A percentile compares a stretch with the other conserved stretches of the same genome.
These are phyloP conservation scores for Globisporangium echinulatum DNA, from an alignment of 352 stramenopile species.

Conservation along the genomic window DNA sequence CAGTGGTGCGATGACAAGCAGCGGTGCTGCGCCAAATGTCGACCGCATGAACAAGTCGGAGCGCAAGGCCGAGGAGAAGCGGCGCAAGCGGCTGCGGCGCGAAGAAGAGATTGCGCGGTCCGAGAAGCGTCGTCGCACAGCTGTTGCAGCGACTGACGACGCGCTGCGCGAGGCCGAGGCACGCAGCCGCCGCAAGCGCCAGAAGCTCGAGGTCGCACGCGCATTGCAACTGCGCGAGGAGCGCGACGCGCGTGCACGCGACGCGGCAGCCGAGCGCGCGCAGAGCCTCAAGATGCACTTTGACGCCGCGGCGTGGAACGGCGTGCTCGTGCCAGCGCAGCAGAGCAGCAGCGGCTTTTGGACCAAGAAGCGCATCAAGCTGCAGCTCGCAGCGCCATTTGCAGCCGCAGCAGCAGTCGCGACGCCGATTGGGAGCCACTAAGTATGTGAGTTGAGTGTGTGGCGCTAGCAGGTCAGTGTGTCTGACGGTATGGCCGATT, in stretches of 20 bases:
- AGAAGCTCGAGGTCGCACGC: slow-evolving; percentile 64
- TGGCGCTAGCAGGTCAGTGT: too few relatives aligned
- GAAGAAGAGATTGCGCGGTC: slow-evolving; percentile 75
- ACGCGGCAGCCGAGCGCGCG: slow-evolving; percentile 37
- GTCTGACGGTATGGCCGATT: too few relatives aligned
- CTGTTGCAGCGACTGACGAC: slow-evolving; percentile 72
- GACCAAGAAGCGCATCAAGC: slow-evolving; percentile 49
- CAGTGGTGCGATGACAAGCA: neutral
- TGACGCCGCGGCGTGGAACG: slow-evolving; percentile 47
- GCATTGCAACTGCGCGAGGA: slow-evolving; percentile 57
- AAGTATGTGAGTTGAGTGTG: too few relatives aligned
- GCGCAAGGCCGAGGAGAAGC: slow-evolving; percentile 81
- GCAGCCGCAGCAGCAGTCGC: slow-evolving; percentile 17
- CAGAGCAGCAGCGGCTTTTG: slow-evolving; percentile 45
- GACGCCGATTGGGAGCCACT: slow-evolving; percentile 19
- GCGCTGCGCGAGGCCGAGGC: slow-evolving; percentile 72
- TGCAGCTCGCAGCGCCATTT: slow-evolving; percentile 44
- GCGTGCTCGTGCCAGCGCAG: slow-evolving; percentile 28
- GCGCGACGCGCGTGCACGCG: slow-evolving; percentile 40
- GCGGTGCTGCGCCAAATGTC: slow-evolving; percentile 23
- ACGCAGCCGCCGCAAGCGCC: slow-evolving; percentile 55
- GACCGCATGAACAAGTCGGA: slow-evolving; percentile 82
- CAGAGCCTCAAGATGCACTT: slow-evolving; percentile 55
- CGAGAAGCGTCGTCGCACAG: slow-evolving; percentile 71
- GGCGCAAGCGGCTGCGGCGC: slow-evolving; percentile 56